Conservation (phyloP, 2,329 filamentous ascomycete genomes). For the Trichothecium sympodiale region DNA sequence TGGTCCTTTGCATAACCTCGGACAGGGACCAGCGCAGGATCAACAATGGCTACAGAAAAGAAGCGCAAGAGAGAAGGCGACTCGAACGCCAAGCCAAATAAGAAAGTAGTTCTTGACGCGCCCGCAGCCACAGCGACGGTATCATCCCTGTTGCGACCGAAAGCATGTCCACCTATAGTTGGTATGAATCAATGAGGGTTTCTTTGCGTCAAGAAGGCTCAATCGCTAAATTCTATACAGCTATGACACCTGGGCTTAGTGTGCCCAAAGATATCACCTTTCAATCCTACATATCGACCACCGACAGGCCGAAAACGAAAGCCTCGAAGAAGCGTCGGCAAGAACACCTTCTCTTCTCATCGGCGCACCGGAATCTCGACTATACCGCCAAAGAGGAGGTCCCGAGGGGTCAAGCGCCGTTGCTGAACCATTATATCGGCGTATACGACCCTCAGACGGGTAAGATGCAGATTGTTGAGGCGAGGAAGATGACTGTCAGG, state of each 20-base stretch:
- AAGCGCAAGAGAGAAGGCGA: conserved; percentile 44
- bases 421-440: conserved; percentile 53
- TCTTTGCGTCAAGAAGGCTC: background rate
- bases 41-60: conserved; percentile 4
- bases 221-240: conserved; percentile 14
- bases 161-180: conserved; percentile 40
- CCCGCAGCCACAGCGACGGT: conserved; percentile 29
- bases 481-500: conserved; percentile 52
- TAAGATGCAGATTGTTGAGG: conserved; percentile 48
- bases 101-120: conserved; percentile 39
- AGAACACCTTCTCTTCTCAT: conserved; percentile 47
- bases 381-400: conserved; percentile 45
- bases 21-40: too few species aligned
- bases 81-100: conserved; percentile 30
- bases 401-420: conserved; percentile 15
- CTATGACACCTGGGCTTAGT: conserved; percentile 23
- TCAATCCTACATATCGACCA: conserved; percentile 28
- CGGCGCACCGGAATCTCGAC: conserved; percentile 44
- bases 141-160: conserved; percentile 31
- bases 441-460: conserved; percentile 51
- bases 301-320: conserved; percentile 26
- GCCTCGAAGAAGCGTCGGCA: conserved; percentile 17
- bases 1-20: too few species aligned
- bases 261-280: conserved; percentile 28
- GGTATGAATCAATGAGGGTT: conserved; percentile 24